These are phyloP conservation scores for Ramularia endophylla DNA, from an alignment of 2,329 filamentous ascomycete genomes.

Conservation along the genomic window DNA sequence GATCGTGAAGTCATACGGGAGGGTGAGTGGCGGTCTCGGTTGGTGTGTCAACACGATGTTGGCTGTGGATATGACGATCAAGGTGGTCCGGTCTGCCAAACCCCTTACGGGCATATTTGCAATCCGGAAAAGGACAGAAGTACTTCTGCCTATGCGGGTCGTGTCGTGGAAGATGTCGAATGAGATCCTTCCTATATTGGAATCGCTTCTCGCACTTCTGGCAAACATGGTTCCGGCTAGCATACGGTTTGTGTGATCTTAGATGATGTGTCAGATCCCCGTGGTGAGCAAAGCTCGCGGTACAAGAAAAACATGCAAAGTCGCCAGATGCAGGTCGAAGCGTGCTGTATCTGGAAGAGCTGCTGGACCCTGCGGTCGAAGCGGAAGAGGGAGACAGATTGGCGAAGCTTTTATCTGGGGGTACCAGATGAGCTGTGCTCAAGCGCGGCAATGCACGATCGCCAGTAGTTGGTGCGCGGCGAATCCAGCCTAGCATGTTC, in stretches of 20 bases:
- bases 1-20: too few species aligned
- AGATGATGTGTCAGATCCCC: conserved; percentile 18
- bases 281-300: conserved; percentile 14
- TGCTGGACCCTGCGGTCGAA: conserved; percentile 14
- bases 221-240: conserved; percentile 17
- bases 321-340: conserved; percentile 12
- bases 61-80: conserved; percentile 15
- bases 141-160: conserved; percentile 17
- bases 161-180: conserved; percentile 16
- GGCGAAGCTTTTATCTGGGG: conserved; percentile 5
- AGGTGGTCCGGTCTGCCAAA: conserved; percentile 20
- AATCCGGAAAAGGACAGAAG: conserved; percentile 13
- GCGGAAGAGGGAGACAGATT: conserved; percentile 17
- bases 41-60: conserved; percentile 17
- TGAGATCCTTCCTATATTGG: conserved; percentile 19
- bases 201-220: conserved; percentile 17
- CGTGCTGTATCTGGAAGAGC: conserved; percentile 10
- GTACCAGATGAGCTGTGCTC: conserved; percentile 12
- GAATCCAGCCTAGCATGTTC: conserved; percentile 15
- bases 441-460: conserved; percentile 8
- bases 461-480: conserved; percentile 8
- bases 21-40: too few species aligned
- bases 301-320: conserved; percentile 15
- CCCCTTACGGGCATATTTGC: conserved; percentile 17
- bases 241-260: conserved; percentile 16